Evolutionary conservation across 495 filamentous ascomycete genomes (phyloP).

Genomic region (Neurospora intermedia): DNA sequence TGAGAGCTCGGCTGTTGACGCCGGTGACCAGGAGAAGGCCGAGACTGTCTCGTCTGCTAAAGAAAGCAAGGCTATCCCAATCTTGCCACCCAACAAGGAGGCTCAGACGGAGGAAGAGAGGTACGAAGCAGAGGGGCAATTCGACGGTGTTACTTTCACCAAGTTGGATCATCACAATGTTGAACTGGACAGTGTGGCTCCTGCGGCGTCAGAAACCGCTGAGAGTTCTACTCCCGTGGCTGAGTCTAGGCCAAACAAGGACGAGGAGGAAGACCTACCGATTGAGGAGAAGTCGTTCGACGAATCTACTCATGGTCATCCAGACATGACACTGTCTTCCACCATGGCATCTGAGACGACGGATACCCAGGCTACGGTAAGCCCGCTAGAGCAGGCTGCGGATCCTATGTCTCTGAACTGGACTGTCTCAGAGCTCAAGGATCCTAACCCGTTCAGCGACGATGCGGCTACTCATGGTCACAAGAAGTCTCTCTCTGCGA

Average conservation of each 20-base stretch:
- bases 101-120: conserved; percentile 17
- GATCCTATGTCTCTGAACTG: conserved; percentile 28
- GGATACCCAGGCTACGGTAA: conserved; percentile 37
- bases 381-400: conserved; percentile 32
- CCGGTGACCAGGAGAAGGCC: conserved; percentile 47
- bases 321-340: conserved; percentile 34
- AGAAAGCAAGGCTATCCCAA: conserved; percentile 73
- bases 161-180: conserved; percentile 58
- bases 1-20: conserved; percentile 59
- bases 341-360: conserved; percentile 35
- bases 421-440: conserved; percentile 36
- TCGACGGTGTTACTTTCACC: conserved; percentile 47
- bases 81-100: conserved; percentile 53
- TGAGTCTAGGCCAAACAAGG: conserved; percentile 5
- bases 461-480: conserved; percentile 32
- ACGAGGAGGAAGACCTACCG: conserved; percentile 17
- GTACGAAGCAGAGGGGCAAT: conserved; percentile 42
- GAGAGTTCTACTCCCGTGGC: conserved; percentile 23
- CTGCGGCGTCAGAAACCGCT: conserved; percentile 48
- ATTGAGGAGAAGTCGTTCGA: conserved; percentile 31
- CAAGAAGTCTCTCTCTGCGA: conserved; percentile 54
- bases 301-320: conserved; percentile 29
- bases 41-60: conserved; percentile 53
- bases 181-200: conserved; percentile 55
- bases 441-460: conserved; percentile 29